Percentiles rank a stretch among this genome's conserved stretches.
Conservation (phyloP, 441 rosid genomes). For the Croton setiger region DNA sequence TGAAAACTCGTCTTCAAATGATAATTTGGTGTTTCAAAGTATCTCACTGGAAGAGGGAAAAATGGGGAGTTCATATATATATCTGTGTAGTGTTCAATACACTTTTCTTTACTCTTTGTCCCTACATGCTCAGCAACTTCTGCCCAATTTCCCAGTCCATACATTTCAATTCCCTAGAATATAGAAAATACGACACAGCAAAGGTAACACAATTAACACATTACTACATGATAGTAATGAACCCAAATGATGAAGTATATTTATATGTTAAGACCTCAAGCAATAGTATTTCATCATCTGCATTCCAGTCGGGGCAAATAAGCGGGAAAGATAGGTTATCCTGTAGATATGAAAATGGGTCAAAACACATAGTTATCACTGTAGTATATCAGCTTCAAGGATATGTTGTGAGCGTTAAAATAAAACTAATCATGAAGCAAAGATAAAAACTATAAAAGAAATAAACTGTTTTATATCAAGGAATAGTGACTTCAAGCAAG, state of each 20-base stretch:
- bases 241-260: slow-evolving; percentile 12
- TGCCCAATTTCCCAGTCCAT: slow-evolving; percentile 95
- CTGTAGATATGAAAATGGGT: slow-evolving; percentile 36
- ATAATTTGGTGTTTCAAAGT: slow-evolving; percentile 18
- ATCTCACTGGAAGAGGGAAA: slow-evolving; percentile 90
- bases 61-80: slow-evolving; percentile 74
- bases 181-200: slow-evolving; percentile 9
- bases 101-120: slow-evolving; percentile 83
- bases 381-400: neutral
- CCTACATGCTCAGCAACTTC: slow-evolving; percentile 98
- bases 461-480: neutral
- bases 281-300: slow-evolving; percentile 93
- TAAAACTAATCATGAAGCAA: neutral
- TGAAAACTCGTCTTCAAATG: slow-evolving; percentile 7
- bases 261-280: slow-evolving; percentile 50
- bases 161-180: slow-evolving; percentile 90
- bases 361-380: neutral
- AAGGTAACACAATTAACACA: neutral
- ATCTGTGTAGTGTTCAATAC: slow-evolving; percentile 74
- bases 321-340: slow-evolving; percentile 87
- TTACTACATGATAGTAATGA: neutral
- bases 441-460: neutral
- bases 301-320: slow-evolving; percentile 92
- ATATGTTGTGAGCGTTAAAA: neutral
- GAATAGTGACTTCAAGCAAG: slow-evolving; percentile 6